These are phyloP conservation scores for Mucor mucedo DNA, from an alignment of 371 early-diverging fungal genomes.

Conservation along the genomic window DNA sequence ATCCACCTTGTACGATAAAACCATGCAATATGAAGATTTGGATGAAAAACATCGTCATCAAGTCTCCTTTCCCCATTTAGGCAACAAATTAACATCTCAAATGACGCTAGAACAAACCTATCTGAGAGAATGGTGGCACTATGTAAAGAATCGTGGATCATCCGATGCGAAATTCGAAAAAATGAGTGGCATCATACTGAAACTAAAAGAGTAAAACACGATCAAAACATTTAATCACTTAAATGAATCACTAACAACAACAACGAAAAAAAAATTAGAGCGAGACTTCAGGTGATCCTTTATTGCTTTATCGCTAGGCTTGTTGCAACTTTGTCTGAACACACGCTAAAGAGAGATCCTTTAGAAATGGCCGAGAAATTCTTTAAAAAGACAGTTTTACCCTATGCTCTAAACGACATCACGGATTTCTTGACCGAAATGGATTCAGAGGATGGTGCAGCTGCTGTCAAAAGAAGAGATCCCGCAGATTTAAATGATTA, in stretches of 20 bases:
- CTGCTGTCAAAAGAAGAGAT: conserved; percentile 10
- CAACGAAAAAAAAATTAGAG: conserved; percentile 8
- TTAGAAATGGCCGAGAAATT: conserved; percentile 14
- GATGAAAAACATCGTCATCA: conserved; percentile 13
- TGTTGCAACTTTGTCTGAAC: not conserved
- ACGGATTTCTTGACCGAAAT: conserved; percentile 11
- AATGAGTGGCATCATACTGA: conserved; percentile 5
- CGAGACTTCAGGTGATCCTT: conserved; percentile 20
- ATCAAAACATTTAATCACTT: not conserved
- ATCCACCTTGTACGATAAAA: conserved; percentile 12
- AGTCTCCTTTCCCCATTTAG: not conserved
- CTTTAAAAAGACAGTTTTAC: conserved; percentile 14
- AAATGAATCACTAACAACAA: not conserved
- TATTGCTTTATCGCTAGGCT: conserved; percentile 26
- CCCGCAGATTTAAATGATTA: conserved; percentile 16
- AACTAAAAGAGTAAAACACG: conserved; percentile 22
- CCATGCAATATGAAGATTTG: conserved; percentile 8
- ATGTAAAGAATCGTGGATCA: conserved; percentile 3
- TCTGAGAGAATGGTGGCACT: conserved; percentile 20
- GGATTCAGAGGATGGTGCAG: conserved; percentile 14
- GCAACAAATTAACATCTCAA: not conserved
- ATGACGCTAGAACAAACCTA: conserved; percentile 16
- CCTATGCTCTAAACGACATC: conserved; percentile 12
- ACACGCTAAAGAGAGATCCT: conserved; percentile 9
- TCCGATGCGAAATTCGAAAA: conserved; percentile 5